Conservation (phyloP, 1,284 basidiomycete genomes). For the Xerocomus amazonicus region DNA sequence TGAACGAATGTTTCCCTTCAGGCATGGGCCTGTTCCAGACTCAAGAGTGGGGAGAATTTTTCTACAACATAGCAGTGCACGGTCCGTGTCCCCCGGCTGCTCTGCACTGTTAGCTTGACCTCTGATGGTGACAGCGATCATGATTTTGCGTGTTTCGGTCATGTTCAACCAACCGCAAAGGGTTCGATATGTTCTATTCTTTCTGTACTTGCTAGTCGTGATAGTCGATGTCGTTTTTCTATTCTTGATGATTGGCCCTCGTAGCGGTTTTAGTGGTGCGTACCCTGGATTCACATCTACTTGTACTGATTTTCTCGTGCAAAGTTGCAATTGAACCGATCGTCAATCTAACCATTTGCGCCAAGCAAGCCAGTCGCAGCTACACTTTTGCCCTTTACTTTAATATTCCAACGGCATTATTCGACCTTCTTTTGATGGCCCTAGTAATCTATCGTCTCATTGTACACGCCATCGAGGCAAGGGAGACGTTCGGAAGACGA, state of each 20-base stretch:
- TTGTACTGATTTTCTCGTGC: too few species aligned
- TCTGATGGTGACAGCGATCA: constrained; percentile 7
- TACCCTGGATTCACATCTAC: background rate
- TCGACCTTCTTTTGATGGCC: constrained; percentile 6
- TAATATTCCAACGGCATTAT: constrained; percentile 1
- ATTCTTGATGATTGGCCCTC: constrained; percentile 1
- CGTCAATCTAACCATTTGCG: background rate
- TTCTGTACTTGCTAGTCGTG: constrained; percentile 1
- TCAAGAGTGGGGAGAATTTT: background rate
- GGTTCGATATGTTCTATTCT: background rate
- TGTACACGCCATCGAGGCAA: constrained; percentile 3
- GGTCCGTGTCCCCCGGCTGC: background rate
- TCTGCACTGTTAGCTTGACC: too few species aligned
- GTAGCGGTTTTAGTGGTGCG: constrained; percentile 2
- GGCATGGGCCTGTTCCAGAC: background rate
- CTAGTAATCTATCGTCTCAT: constrained; percentile 9
- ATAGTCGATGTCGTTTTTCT: background rate
- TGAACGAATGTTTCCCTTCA: background rate
- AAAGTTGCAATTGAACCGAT: too few species aligned
- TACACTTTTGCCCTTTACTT: background rate
- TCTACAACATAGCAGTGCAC: constrained; percentile 1
- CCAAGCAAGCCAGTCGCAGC: background rate
- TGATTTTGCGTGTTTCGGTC: constrained; percentile 11
- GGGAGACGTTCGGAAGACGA: background rate
- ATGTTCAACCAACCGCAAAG: constrained; percentile 9